Conservation (phyloP, 768 basidiomycete genomes). For the Mycena galericulata region DNA sequence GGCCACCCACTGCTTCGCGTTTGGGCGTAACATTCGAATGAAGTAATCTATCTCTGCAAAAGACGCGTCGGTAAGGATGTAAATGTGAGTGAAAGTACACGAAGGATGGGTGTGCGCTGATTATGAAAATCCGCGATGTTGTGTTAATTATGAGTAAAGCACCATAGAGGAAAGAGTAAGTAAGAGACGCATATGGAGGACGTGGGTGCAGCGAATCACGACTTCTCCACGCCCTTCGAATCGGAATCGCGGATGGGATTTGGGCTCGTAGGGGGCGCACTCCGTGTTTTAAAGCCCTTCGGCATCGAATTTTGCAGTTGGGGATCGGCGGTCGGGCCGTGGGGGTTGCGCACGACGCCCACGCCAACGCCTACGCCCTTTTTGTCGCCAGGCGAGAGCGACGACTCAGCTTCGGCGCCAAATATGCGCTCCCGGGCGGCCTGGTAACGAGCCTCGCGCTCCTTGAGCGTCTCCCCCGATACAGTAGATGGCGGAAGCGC, state of each 20-base stretch:
- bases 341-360: constrained; percentile 46
- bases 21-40: no score
- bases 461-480: constrained; percentile 58
- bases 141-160: no score
- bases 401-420: constrained; percentile 45
- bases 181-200: no score
- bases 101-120: no score
- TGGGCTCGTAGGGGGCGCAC: constrained; percentile 22
- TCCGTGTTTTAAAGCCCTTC: constrained; percentile 17
- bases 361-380: constrained; percentile 18
- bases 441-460: constrained; percentile 79
- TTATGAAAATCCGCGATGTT: no score
- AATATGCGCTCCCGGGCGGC: constrained; percentile 83
- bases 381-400: constrained; percentile 1
- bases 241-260: constrained; percentile 6
- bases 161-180: no score
- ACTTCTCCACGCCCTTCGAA: not conserved
- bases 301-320: not conserved
- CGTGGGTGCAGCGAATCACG: not conserved
- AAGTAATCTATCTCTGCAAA: no score
- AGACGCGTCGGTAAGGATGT: no score
- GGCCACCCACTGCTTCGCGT: no score
- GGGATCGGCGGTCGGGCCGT: constrained; percentile 41
- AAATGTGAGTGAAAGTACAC: no score
- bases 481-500: constrained; percentile 40